A percentile compares a stretch with the other conserved stretches of the same genome.
These are phyloP conservation scores for Mollisia scopiformis DNA, from an alignment of 2,329 filamentous ascomycete species.

Conservation along the genomic window DNA sequence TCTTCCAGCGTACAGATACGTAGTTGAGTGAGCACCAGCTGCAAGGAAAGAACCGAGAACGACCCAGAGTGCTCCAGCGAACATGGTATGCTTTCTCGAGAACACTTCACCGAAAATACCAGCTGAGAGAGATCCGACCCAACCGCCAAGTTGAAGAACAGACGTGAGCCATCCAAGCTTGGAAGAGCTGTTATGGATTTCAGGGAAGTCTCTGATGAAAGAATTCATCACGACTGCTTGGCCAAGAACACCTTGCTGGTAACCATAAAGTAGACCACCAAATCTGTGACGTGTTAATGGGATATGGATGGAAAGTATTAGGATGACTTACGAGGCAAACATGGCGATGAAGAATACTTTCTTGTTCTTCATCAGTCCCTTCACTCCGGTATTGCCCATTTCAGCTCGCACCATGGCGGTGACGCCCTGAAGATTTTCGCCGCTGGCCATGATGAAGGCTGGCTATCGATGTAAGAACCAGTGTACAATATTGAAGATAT, in stretches of 20 bases:
- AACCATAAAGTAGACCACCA: conserved; percentile 55
- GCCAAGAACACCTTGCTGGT: conserved; percentile 57
- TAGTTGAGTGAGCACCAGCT: conserved; percentile 43
- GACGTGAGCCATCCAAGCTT: conserved; percentile 51
- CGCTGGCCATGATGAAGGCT: conserved; percentile 6
- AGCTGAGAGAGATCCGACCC: conserved; percentile 49
- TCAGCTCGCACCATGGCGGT: conserved; percentile 10
- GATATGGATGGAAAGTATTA: background rate
- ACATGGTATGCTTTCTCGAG: conserved; percentile 55
- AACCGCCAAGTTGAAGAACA: conserved; percentile 52
- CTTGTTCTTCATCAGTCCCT: conserved; percentile 34
- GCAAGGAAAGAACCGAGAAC: conserved; percentile 50
- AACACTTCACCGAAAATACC: conserved; percentile 53
- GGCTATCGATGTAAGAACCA: background rate
- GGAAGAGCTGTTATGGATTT: conserved; percentile 35
- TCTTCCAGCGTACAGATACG: conserved; percentile 49
- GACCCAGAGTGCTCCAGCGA: conserved; percentile 50
- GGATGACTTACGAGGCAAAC: conserved; percentile 42
- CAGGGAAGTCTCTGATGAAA: conserved; percentile 53
- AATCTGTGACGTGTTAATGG: conserved; percentile 39
- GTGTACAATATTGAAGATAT: background rate
- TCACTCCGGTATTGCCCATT: conserved; percentile 10
- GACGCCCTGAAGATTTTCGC: conserved; percentile 8
- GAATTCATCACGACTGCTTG: conserved; percentile 56
- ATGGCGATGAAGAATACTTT: conserved; percentile 44